Evolutionary conservation across 2,329 filamentous ascomycete genomes (phyloP), one percentile per base, ranked within the genome.

Genomic region (Endoconidiophora laricicola): DNA sequence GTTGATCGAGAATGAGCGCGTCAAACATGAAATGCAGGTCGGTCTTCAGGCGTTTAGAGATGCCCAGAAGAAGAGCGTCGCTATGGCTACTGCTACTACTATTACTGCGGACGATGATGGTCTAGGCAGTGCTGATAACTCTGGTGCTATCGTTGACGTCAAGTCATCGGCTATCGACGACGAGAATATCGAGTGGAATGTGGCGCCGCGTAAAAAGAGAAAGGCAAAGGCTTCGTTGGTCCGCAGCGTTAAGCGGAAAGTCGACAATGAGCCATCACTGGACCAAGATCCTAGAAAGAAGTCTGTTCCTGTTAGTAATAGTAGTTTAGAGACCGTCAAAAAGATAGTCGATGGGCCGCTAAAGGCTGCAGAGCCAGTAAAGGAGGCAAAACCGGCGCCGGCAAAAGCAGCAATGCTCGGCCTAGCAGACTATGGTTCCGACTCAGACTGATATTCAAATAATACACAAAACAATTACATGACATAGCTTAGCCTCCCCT

Each of bases 371-470:
- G 26, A 40, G 18, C 26, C 24, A 12, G 24, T 23, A 40, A 3
- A 12, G n/a, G 7, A 40, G 7, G 12, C 20, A 44, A 51, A 46
- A n/a, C 22, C 33, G 46, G 22, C 46, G 16, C 37, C 26, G 14
- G n/a, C 39, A 22, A 55, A 57, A 45, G 48, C 53, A 12, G 14
- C 55, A 42, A 33, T 55, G 22, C 41, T 68, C 43, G 67, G 66
- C 0, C 58, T 79, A 38, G 74, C 78, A 10, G 68, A 66, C 52
- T 79, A 79, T 55, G 74, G 69, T 4, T 79, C 74, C 1, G 74
- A 52, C 37, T 49, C 46, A 6, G 46, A 52, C 38, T 52, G 45
- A 37, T 22, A 18, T 18, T 18, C 16, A 18, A 18, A 18, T 18
- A 18, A 39, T 5, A 33, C n/a, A 38, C 22, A 10, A 6, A 14